Conservation (phyloP, 139 green algal genomes). For the Chlorella sorokiniana region DNA sequence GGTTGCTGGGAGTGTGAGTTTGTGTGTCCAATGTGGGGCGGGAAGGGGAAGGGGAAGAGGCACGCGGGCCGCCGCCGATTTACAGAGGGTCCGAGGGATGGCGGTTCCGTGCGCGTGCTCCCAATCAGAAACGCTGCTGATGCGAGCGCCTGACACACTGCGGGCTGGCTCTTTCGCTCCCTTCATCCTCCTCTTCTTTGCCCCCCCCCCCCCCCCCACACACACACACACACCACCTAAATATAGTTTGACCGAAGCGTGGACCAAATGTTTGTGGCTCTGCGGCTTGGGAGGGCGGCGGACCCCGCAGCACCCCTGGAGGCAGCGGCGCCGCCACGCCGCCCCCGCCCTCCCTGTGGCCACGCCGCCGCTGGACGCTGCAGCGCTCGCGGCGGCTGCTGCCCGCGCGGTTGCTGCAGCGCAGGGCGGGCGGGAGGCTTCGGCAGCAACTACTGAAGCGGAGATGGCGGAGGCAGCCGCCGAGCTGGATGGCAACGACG, state of each 20-base stretch:
- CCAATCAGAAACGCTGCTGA: too few species aligned
- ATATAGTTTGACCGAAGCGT: conserved; percentile 30
- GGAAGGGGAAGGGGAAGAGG: too few species aligned
- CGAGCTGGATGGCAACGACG: not conserved
- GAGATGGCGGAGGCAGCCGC: not conserved
- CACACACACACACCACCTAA: too few species aligned
- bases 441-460: not conserved
- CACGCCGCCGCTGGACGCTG: not conserved
- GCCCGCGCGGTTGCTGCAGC: not conserved
- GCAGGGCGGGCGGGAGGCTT: not conserved
- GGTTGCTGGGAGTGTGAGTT: too few species aligned
- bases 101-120: too few species aligned
- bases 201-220: too few species aligned
- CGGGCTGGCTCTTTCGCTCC: too few species aligned
- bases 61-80: too few species aligned
- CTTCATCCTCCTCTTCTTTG: not conserved
- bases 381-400: not conserved
- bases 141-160: too few species aligned
- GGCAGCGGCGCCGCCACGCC: conserved; percentile 17
- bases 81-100: too few species aligned
- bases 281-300: conserved; percentile 1
- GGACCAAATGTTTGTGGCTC: conserved; percentile 9
- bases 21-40: too few species aligned
- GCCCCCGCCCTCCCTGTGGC: not conserved
- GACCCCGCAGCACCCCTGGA: not conserved